Percentiles rank a stretch among this genome's conserved stretches.
Conservation (phyloP, 1,139 yeast genomes). For the Candida tropicalis region DNA sequence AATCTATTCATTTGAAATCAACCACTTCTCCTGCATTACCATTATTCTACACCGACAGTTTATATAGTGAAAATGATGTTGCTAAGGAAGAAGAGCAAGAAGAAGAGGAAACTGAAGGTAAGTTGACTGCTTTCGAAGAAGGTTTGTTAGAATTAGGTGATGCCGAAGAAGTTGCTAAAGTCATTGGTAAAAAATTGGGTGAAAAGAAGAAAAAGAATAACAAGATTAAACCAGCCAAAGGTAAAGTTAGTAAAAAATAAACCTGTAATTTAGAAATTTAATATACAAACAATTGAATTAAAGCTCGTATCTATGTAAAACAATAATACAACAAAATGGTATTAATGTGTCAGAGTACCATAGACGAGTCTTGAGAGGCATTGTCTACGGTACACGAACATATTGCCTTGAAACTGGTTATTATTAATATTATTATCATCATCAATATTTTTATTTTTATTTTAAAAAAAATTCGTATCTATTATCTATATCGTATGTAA, state of each 20-base stretch:
- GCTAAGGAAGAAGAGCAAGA: slow-evolving; percentile 27
- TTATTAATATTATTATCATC: too few relatives aligned
- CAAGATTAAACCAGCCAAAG: slow-evolving; percentile 19
- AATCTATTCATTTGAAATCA: slow-evolving; percentile 71
- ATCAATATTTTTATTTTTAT: too few relatives aligned
- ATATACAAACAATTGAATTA: not conserved
- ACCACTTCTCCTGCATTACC: slow-evolving; percentile 82
- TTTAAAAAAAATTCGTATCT: not conserved
- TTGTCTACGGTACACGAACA: too few relatives aligned
- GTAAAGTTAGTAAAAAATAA: slow-evolving; percentile 3
- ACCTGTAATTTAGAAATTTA: not conserved
- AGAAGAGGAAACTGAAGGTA: slow-evolving; percentile 32
- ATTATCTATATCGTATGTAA: not conserved
- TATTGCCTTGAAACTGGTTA: too few relatives aligned
- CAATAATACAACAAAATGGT: not conserved
- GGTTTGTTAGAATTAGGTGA: slow-evolving; percentile 81
- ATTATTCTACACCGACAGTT: slow-evolving; percentile 65
- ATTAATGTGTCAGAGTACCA: too few relatives aligned
- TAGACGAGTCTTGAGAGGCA: too few relatives aligned
- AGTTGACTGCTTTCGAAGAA: slow-evolving; percentile 65
- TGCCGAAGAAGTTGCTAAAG: slow-evolving; percentile 60
- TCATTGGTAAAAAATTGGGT: slow-evolving; percentile 43
- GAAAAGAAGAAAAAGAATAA: slow-evolving; percentile 13
- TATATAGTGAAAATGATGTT: slow-evolving; percentile 46
- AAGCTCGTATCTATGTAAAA: not conserved